phyloP scores from a whole-genome alignment of 768 basidiomycete genomes.

The Serendipita sp. region DNA sequence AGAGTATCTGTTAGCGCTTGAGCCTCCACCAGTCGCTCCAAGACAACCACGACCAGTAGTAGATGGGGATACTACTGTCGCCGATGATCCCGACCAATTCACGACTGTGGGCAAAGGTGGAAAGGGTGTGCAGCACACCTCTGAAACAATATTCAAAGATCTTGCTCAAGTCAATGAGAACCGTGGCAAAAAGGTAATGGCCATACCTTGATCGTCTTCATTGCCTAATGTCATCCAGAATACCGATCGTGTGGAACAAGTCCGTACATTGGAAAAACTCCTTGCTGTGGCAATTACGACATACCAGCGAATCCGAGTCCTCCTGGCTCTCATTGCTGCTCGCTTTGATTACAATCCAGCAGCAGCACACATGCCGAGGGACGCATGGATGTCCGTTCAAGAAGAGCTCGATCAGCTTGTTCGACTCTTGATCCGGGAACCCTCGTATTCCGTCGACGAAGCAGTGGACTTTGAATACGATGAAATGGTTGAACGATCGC shows the following conservation, averaged over 20 bases:
- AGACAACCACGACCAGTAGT: slow-evolving; percentile 18
- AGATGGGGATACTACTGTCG: slow-evolving; percentile 19
- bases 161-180: slow-evolving; percentile 84
- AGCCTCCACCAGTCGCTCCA: slow-evolving; percentile 29
- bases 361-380: slow-evolving; percentile 76
- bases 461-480: slow-evolving; percentile 83
- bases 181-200: slow-evolving; percentile 79
- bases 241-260: slow-evolving; percentile 90
- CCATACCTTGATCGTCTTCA: slow-evolving; percentile 2
- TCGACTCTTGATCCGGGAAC: slow-evolving; percentile 52
- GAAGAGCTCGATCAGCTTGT: slow-evolving; percentile 80
- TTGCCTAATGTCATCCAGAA: slow-evolving; percentile 35
- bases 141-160: slow-evolving; percentile 82
- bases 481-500: slow-evolving; percentile 67
- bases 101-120: slow-evolving; percentile 86
- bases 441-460: slow-evolving; percentile 62
- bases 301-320: slow-evolving; percentile 87
- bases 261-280: slow-evolving; percentile 74
- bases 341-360: slow-evolving; percentile 93
- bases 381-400: slow-evolving; percentile 78
- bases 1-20: slow-evolving; percentile 39
- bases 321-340: slow-evolving; percentile 82
- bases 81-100: slow-evolving; percentile 46
- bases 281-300: slow-evolving; percentile 71
- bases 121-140: slow-evolving; percentile 60